A percentile compares a stretch with the other conserved stretches of the same genome.
These are phyloP conservation scores for Thielaviopsis cerberus DNA, from an alignment of 2,329 filamentous ascomycete species.

Conservation along the genomic window DNA sequence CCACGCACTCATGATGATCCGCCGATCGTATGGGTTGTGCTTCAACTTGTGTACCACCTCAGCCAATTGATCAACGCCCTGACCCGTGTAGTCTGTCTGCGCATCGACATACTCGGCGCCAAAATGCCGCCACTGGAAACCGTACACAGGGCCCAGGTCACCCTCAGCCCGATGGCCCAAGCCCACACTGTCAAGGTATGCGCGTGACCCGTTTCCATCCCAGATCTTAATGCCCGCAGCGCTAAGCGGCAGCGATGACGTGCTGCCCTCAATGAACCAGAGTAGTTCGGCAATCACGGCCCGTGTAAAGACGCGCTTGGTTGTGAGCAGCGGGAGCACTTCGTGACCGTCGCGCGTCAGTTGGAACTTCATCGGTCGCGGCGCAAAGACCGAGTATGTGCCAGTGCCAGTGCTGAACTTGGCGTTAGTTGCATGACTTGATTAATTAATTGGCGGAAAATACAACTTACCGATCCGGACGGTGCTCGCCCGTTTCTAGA, in stretches of 20 bases:
- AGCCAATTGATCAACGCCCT: conserved; percentile 84
- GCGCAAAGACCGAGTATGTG: conserved; percentile 76
- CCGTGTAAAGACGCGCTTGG: conserved; percentile 85
- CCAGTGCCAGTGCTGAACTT: conserved; percentile 66
- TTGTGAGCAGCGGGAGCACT: conserved; percentile 82
- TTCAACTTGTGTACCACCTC: conserved; percentile 77
- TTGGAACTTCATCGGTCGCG: conserved; percentile 67
- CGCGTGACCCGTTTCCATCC: conserved; percentile 89
- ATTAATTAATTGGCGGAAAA: background rate
- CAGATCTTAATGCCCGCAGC: conserved; percentile 84
- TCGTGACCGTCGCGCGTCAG: conserved; percentile 46
- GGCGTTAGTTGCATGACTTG: background rate
- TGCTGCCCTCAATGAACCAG: conserved; percentile 82
- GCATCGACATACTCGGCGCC: conserved; percentile 74
- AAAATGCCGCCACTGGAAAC: conserved; percentile 98
- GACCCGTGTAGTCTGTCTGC: conserved; percentile 61
- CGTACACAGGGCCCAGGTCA: conserved; percentile 88
- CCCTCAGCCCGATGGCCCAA: conserved; percentile 66
- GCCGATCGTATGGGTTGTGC: conserved; percentile 66
- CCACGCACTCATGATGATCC: conserved; percentile 86
- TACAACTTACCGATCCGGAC: conserved; percentile 54
- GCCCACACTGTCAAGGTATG: conserved; percentile 72
- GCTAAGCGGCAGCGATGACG: conserved; percentile 58
- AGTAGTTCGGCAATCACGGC: conserved; percentile 84
- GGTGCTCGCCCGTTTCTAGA: conserved; percentile 63